Evolutionary conservation across 805 yeast species (phyloP), one percentile per base, ranked within the genome.

Genomic region (Candida maris): DNA sequence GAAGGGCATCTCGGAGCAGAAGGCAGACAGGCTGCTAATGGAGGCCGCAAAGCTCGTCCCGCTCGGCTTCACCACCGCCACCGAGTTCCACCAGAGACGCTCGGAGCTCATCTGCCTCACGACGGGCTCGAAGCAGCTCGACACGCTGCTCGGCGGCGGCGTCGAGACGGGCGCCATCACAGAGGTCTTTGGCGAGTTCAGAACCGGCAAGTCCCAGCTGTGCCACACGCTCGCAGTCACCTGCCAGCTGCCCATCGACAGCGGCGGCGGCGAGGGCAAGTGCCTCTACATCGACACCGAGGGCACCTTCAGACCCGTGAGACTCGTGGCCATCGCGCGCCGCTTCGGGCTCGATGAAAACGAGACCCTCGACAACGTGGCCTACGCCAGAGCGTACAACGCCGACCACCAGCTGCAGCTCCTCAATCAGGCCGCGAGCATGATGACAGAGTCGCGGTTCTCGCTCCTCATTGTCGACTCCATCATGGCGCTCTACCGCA

Each of bases 191-290:
- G 98, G 98, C 24, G 98, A 93, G 62, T 93, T 89, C 60, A 78
- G 97, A 67, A 93, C 98, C 2, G 98, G 98, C 30, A 93, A 93
- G 59, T 87, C 97, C 4, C 98, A 93, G 67, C 65, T 93, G 31
- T 93, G 98, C 62, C 98, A 93, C 59, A 93, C 97, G 2, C 70
- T 93, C 38, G 96, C 97, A 0, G 96, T 93, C 5, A 91, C 97
- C 2, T 91, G 97, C 60, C 98, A 91, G 62, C 68, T 93, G 38
- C 97, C 97, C 4, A 77, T 91, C 34, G 97, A 89, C 56, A 82
- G 85, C 83, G 97, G 97, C 27, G 98, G 98, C 42, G 98, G 96
- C 34, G 98, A 93, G 65, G 98, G 98, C 22, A 88, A 93, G 62
- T 91, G 97, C 61, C 68, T 93, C 37, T 93, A 85, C 57, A 89